Base-by-base conservation (phyloP, 2,329 filamentous ascomycete genomes). In the Ophiostoma triangulosporum region DNA sequence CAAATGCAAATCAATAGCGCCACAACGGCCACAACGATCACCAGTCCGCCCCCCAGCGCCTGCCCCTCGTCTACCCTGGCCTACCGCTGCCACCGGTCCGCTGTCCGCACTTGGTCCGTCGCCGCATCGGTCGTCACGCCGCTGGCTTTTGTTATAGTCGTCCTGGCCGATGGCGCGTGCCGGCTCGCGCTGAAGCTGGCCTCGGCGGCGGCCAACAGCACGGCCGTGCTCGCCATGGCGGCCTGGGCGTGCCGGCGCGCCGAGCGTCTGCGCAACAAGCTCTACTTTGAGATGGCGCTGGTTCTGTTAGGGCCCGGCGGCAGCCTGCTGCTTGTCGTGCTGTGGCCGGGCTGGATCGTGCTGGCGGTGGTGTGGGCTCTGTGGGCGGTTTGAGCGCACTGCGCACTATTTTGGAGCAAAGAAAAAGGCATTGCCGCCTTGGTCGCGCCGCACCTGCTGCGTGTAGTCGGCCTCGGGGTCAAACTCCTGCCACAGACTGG, bases 401-500 rank as follows among this genome's bases (percentile, higher is more conserved):
- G 17, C n/a, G 8, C 22, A 17, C 65, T 65, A 32, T 24, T 31
- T 76, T 2, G 48, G 24, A 38, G 78, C 76, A 65, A 89, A 91
- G 74, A 98, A 98, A 67, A 96, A 96, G 0, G 87, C 81, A 68
- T 98, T 98, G 12, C 93, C 93, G 53, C 88, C 83, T 12, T 78
- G 78, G 69, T 98, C 93, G 63, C 88, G 86, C 61, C 87, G 79
- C 36, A 90, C 78, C 60, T 87, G 81, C 59, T 74, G 77, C 63
- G 80, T 77, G 70, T 95, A 95, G 62, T 96, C 86, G 67, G 86
- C 87, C 57, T 88, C 87, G 0, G 89, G 85, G 60, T 95, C 90
- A 66, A 95, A 98, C 58, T 95, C 86, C 62, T 90, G 88, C 93
- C 93, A 98, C 48, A 91, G 78, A 65, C 88, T 97, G 20, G 91